Conservation (phyloP, 306 rosid genomes). For the Geum urbanum region DNA sequence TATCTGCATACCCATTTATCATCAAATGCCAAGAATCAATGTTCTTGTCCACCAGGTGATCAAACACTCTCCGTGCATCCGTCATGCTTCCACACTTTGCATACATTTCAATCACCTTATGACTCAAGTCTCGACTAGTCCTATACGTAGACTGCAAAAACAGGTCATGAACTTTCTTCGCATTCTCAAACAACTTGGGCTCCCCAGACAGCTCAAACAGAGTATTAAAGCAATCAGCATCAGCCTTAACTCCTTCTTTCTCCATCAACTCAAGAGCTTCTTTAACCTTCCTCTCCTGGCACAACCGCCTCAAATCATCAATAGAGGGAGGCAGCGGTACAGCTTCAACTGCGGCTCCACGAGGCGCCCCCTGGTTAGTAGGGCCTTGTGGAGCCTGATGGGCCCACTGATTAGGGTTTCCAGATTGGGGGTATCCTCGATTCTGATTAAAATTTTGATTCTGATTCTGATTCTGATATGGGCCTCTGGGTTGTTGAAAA, state of each 20-base stretch:
- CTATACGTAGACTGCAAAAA: constrained; percentile 69
- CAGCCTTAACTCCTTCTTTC: constrained; percentile 69
- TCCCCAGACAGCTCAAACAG: constrained; percentile 57
- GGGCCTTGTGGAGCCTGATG: constrained; percentile 23
- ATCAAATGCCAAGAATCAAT: constrained; percentile 78
- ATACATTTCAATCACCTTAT: constrained; percentile 73
- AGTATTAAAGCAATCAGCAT: constrained; percentile 49
- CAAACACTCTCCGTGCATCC: constrained; percentile 83
- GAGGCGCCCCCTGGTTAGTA: constrained; percentile 19
- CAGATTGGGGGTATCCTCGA: constrained; percentile 22
- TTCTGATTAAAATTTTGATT: constrained; percentile 18
- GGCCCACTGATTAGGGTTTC: constrained; percentile 33
- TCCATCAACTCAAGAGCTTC: constrained; percentile 67
- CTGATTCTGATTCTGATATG: constrained; percentile 35
- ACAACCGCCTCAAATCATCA: constrained; percentile 49
- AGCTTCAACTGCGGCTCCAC: constrained; percentile 24
- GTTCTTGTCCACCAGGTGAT: constrained; percentile 64
- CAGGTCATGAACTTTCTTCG: constrained; percentile 72
- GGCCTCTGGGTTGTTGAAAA: constrained; percentile 35
- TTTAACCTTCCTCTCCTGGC: constrained; percentile 60
- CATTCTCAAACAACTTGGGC: constrained; percentile 59
- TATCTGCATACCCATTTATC: constrained; percentile 64
- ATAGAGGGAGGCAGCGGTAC: constrained; percentile 27
- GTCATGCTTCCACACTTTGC: constrained; percentile 71
- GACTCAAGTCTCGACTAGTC: constrained; percentile 49